Evolutionary conservation across 371 early-diverging fungal species (phyloP).

Genomic region (Chytridium lagenaria): DNA sequence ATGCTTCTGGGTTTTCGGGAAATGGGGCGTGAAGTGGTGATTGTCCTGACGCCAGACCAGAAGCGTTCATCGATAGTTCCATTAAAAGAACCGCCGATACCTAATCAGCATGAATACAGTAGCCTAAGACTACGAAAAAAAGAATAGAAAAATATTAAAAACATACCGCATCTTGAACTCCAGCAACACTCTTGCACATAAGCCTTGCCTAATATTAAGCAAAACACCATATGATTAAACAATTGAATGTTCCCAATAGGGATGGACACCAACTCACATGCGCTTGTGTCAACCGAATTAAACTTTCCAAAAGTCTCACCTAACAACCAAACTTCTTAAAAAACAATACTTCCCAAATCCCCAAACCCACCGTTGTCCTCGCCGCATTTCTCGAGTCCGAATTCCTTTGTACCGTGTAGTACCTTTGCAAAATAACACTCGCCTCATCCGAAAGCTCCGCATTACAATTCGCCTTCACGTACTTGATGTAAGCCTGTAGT

Average conservation of each 20-base stretch:
- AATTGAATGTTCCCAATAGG: no score
- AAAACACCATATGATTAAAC: background rate
- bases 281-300: constrained; percentile 85
- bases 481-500: constrained; percentile 67
- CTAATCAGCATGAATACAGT: no score
- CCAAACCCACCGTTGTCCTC: constrained; percentile 61
- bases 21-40: constrained; percentile 65
- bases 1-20: constrained; percentile 61
- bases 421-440: constrained; percentile 63
- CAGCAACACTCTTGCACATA: constrained; percentile 63
- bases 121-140: no score
- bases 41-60: constrained; percentile 54
- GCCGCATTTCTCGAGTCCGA: constrained; percentile 70
- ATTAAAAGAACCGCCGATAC: constrained; percentile 67
- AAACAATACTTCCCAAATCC: background rate
- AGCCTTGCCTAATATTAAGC: constrained; percentile 52
- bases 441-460: constrained; percentile 65
- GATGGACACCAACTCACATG: constrained; percentile 70
- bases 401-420: constrained; percentile 72
- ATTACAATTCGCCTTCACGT: constrained; percentile 55
- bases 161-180: constrained; percentile 67
- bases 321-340: background rate
- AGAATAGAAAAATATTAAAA: no score
- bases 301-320: constrained; percentile 81
- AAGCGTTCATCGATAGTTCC: constrained; percentile 66